These are phyloP conservation scores for Corchorus capsularis DNA, from an alignment of 345 rosid species.

Conservation along the genomic window DNA sequence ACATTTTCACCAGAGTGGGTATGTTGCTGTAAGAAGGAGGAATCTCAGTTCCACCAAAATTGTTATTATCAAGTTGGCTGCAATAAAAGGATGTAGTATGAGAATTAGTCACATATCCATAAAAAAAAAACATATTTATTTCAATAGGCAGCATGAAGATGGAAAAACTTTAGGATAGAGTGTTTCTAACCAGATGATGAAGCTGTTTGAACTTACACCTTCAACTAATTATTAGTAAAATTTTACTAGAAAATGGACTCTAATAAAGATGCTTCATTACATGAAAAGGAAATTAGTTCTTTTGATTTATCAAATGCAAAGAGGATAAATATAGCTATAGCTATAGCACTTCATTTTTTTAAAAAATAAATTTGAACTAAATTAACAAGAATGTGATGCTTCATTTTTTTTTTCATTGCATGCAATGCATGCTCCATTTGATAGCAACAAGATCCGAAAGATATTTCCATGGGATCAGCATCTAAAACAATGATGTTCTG, in stretches of 20 bases:
- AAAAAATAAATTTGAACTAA: no score
- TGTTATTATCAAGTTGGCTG: constrained; percentile 51
- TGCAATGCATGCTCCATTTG: neutral
- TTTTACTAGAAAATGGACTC: neutral
- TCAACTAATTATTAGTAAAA: neutral
- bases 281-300: neutral
- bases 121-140: neutral
- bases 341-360: neutral
- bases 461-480: neutral
- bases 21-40: constrained; percentile 44
- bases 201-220: no score
- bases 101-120: neutral
- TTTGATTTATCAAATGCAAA: neutral
- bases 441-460: neutral
- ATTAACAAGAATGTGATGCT: no score
- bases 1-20: constrained; percentile 43
- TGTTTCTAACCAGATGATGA: neutral
- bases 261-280: neutral
- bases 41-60: constrained; percentile 41
- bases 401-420: no score
- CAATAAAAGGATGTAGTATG: constrained; percentile 14
- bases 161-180: neutral
- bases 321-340: neutral
- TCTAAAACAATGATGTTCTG: no score
- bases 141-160: neutral